Percentiles rank a stretch among this genome's conserved stretches.
phyloP scores from a whole-genome alignment of 768 basidiomycete genomes.

The Lactifluus volemus region DNA sequence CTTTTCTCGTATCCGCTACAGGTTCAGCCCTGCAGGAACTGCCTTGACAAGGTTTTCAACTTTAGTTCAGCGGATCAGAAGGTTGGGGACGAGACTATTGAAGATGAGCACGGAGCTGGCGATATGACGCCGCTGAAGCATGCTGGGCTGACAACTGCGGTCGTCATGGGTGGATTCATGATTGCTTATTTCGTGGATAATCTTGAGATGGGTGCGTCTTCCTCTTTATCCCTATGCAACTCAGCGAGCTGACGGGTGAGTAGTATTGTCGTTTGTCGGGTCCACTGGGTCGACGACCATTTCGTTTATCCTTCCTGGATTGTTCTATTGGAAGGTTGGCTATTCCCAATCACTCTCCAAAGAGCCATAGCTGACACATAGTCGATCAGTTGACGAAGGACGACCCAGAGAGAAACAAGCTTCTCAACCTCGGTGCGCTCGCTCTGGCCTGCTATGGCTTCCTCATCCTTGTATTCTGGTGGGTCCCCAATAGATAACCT shows the following conservation, averaged over 20 bases:
- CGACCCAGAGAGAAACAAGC: constrained; percentile 44
- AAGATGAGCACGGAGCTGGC: constrained; percentile 46
- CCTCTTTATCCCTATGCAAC: not conserved
- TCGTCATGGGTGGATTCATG: constrained; percentile 56
- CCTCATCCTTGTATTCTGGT: constrained; percentile 85
- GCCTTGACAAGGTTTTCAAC: constrained; percentile 83
- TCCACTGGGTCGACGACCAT: constrained; percentile 96
- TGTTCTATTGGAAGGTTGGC: constrained; percentile 87
- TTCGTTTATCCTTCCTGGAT: constrained; percentile 89
- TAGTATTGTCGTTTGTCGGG: constrained; percentile 93
- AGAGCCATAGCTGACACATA: not conserved
- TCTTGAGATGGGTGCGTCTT: constrained; percentile 58
- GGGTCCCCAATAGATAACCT: constrained; percentile 24
- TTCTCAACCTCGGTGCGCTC: constrained; percentile 53
- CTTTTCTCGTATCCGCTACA: constrained; percentile 92
- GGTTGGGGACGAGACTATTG: constrained; percentile 39
- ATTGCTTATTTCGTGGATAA: constrained; percentile 75
- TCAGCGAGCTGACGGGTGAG: constrained; percentile 2
- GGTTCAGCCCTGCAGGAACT: constrained; percentile 87
- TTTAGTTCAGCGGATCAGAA: constrained; percentile 26
- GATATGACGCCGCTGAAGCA: constrained; percentile 67
- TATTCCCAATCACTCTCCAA: not conserved
- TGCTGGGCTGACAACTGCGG: constrained; percentile 53
- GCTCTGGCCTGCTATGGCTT: constrained; percentile 67
- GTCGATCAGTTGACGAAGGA: constrained; percentile 53